Evolutionary conservation across 2,329 filamentous ascomycete genomes (phyloP).

Genomic region (Nannizziopsis arthrosporioides): DNA sequence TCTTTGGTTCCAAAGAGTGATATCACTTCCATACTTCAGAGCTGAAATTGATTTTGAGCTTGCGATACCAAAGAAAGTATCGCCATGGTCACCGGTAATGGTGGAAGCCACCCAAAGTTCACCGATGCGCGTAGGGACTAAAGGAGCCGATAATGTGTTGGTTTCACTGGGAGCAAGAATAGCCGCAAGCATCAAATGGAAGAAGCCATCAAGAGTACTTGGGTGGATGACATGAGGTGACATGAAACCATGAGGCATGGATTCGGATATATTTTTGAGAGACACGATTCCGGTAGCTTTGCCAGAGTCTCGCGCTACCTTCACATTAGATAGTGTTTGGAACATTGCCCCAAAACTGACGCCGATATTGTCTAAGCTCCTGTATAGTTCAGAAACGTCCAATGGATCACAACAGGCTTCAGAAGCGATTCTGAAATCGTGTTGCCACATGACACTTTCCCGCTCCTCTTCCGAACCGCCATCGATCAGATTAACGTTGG

Average conservation of each 20-base stretch:
- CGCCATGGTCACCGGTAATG: constrained; percentile 17
- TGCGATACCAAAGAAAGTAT: constrained; percentile 18
- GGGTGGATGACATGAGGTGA: constrained; percentile 29
- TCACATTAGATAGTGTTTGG: constrained; percentile 21
- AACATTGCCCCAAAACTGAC: constrained; percentile 25
- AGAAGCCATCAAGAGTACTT: constrained; percentile 27
- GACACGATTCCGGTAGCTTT: constrained; percentile 19
- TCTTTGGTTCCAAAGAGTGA: constrained; percentile 20
- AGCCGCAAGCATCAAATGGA: constrained; percentile 22
- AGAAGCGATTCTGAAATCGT: constrained; percentile 12
- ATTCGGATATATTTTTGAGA: constrained; percentile 21
- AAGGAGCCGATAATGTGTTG: constrained; percentile 17
- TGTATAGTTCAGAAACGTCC: constrained; percentile 19
- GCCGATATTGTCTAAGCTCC: constrained; percentile 21
- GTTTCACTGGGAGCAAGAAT: constrained; percentile 19
- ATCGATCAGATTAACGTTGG: constrained; percentile 15
- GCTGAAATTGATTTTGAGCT: constrained; percentile 17
- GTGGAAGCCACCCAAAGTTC: constrained; percentile 25
- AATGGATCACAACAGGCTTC: constrained; percentile 19
- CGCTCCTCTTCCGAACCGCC: constrained; percentile 17
- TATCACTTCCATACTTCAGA: constrained; percentile 17
- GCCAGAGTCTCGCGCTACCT: constrained; percentile 16
- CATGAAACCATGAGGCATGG: constrained; percentile 27
- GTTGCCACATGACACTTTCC: constrained; percentile 14
- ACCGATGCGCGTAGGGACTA: constrained; percentile 24